Evolutionary conservation across 257 asterid genomes (phyloP).

Genomic region (Craterostigma plantagineum): DNA sequence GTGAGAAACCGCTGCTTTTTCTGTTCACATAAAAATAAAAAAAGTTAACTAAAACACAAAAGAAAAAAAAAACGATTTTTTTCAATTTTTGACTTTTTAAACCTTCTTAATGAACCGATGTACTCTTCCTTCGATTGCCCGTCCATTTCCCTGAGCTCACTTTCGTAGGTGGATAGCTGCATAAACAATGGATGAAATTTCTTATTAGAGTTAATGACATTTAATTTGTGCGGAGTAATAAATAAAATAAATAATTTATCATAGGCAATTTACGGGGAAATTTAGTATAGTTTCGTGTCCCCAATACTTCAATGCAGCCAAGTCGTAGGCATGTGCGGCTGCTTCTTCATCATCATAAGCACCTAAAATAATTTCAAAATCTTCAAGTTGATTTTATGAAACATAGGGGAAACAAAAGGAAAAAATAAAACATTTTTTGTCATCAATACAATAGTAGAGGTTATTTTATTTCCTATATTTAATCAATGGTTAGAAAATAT

Average conservation of each 20-base stretch:
- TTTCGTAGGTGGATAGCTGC: conserved; percentile 41
- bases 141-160: conserved; percentile 76
- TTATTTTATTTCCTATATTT: too few species aligned
- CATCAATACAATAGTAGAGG: too few species aligned
- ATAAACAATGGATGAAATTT: not conserved
- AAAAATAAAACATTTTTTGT: too few species aligned
- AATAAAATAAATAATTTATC: not conserved
- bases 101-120: conserved; percentile 88
- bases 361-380: conserved; percentile 23
- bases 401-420: not conserved
- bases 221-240: not conserved
- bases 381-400: conserved; percentile 2
- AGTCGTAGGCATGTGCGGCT: conserved; percentile 97
- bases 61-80: not conserved
- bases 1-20: conserved; percentile 92
- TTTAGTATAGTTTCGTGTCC: conserved; percentile 75
- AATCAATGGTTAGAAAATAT: too few species aligned
- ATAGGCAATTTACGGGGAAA: conserved; percentile 42
- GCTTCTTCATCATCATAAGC: conserved; percentile 91
- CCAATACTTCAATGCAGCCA: conserved; percentile 96
- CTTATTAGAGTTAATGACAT: too few species aligned
- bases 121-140: conserved; percentile 75
- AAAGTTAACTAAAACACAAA: not conserved
- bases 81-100: not conserved
- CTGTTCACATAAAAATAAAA: conserved; percentile 22